Base-by-base conservation (phyloP, 176 grass and related monocot species). In the Neostapfia colusana region DNA sequence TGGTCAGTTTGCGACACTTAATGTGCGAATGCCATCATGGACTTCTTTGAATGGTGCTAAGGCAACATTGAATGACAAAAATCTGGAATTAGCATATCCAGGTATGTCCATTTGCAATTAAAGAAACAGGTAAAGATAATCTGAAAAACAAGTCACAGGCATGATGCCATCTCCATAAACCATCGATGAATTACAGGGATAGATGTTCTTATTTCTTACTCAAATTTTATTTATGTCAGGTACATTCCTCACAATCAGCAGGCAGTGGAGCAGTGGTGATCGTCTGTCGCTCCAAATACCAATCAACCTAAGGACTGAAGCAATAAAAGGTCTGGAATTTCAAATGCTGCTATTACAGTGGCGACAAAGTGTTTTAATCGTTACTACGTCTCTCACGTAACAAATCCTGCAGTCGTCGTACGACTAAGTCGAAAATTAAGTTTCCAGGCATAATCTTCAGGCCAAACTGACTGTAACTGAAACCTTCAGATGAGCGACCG, bases 21-120 rank as follows among this genome's bases (percentile, higher is more conserved):
- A 90, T 75, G 74, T 95, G 59, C 75, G 95, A 26, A 86, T 95
- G 7, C 87, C 95, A 15, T 99, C 95, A 12, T 95, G 95, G 95
- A 86, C 87, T 38, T 99, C 87, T 65, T 46, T 37, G 72, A 65
- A 48, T 39, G 86, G 80, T 13, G 87, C 81, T 49, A 90, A 86
- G 77, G 89, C 80, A 49, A 69, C 76, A 57, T 24, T 95, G 59
- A 95, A 95, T 81, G 85, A 49, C 51, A 86, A 95, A 54, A 69
- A 86, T 76, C 10, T 99, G 9, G 43, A 48, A 43, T 65, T 88
- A 39, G 50, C 84, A 74, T 74, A 72, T 77, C 87, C 89, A 78
- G 95, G 95, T 99, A 91, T 48, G 31, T 15, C 40, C 38, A 35
- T 55, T 31, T 9, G 40, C 50, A 71, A 48, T 11, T 38, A 1